Base-by-base conservation (phyloP, 2,329 filamentous ascomycete genomes). In the Arthrobotrys sinensis region DNA sequence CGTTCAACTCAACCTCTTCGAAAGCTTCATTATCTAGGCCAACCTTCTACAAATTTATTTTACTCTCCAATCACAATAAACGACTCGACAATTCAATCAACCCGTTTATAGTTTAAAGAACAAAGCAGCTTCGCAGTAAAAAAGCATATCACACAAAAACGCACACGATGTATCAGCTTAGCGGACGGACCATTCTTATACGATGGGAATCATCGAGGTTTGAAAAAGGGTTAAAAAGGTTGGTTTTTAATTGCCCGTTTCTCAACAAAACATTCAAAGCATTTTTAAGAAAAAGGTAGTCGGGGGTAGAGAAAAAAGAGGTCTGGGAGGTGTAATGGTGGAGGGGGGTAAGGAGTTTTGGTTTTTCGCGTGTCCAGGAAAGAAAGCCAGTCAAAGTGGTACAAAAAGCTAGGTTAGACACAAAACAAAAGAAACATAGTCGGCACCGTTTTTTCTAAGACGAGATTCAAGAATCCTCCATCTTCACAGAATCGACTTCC, bases 201-300 rank as follows among this genome's bases (percentile, higher is more conserved):
- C 50, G 53, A 48, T 6, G 50, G 50, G 52, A 57, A 67, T 50
- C 62, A 50, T 65, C 69, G 19, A 36, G n/a, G 12, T 60, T 75
- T 50, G 67, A 77, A 69, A 77, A 70, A 57, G 73, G 73, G 66
- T 69, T 71, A 77, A 77, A 77, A 77, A 45, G 66, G 43, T 72
- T 64, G 66, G 55, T 71, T 76, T 77, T 77, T 70, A 77, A 77
- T 77, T 71, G 73, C 73, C 73, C 73, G 40, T 77, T 77, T 77
- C 73, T 77, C 73, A 77, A 71, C 73, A 77, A 60, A 76, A 77
- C 73, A 70, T 77, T 77, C 73, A 77, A 76, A 77, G 73, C 73
- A 77, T 77, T 77, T 77, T 77, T 71, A 77, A 77, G 50, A 62
- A 62, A 70, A 45, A 55, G 52, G 38, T 66, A 21, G 43, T 32